phyloP scores from a whole-genome alignment of 257 asterid genomes.

The Voacanga thouarsii region DNA sequence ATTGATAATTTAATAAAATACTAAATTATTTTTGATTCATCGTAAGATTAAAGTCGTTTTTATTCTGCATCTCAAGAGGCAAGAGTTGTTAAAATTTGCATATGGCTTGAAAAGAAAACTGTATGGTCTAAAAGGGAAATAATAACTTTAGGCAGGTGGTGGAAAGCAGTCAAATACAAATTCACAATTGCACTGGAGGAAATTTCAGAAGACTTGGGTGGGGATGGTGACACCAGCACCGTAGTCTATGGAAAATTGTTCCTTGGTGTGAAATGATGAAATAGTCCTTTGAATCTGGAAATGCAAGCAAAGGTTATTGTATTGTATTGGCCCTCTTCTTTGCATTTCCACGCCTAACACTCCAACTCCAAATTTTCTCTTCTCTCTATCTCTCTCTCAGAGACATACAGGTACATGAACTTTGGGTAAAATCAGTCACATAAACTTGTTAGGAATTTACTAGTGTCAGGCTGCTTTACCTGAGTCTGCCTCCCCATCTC shows the following conservation, averaged over 20 bases:
- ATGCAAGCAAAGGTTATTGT: conserved; percentile 31
- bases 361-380: not conserved
- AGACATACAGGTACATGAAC: not conserved
- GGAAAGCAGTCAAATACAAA: not conserved
- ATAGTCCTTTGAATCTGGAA: conserved; percentile 26
- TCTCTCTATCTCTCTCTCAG: not conserved
- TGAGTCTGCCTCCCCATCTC: conserved; percentile 15
- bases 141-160: not conserved
- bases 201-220: conserved; percentile 15
- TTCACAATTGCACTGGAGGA: not conserved
- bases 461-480: conserved; percentile 20
- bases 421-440: conserved; percentile 4
- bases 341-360: conserved; percentile 8
- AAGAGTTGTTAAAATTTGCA: no score
- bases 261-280: conserved; percentile 21
- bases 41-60: no score
- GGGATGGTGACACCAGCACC: conserved; percentile 38
- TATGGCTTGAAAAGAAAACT: no score
- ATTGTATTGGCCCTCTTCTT: conserved; percentile 16
- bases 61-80: no score
- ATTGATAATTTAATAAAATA: no score
- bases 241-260: conserved; percentile 13
- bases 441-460: conserved; percentile 3
- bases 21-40: no score
- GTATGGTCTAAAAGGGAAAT: no score